These are phyloP conservation scores for Venturia asperata DNA, from an alignment of 2,329 filamentous ascomycete species.

Conservation along the genomic window DNA sequence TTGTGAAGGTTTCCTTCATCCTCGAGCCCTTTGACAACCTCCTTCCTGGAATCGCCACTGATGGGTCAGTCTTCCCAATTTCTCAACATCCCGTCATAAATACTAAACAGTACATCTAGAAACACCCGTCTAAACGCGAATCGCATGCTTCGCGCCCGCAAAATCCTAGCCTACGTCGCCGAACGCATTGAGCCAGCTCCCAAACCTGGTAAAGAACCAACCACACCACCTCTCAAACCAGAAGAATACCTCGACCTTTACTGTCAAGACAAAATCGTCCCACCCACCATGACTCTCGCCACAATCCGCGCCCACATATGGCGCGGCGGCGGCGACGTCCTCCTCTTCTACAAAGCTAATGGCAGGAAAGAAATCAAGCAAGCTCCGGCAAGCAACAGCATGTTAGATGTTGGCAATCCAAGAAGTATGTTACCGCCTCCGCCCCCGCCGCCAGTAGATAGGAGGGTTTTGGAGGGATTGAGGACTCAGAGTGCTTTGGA, in stretches of 20 bases:
- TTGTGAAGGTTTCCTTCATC: conserved; percentile 91
- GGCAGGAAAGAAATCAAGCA: conserved; percentile 60
- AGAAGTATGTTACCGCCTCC: conserved; percentile 2
- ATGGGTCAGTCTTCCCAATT: conserved; percentile 44
- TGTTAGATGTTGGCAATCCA: not conserved
- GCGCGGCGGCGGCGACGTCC: conserved; percentile 89
- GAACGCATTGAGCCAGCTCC: conserved; percentile 73
- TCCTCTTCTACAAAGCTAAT: conserved; percentile 86
- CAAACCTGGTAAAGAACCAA: conserved; percentile 9
- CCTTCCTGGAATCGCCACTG: conserved; percentile 67
- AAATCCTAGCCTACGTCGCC: conserved; percentile 85
- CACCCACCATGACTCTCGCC: conserved; percentile 83
- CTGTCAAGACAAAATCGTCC: conserved; percentile 82
- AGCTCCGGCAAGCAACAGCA: not conserved
- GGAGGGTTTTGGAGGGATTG: not conserved
- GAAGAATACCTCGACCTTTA: conserved; percentile 94
- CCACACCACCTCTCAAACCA: conserved; percentile 51
- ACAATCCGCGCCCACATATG: conserved; percentile 88
- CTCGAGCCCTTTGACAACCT: conserved; percentile 71
- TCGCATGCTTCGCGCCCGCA: conserved; percentile 89
- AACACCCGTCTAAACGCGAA: conserved; percentile 94
- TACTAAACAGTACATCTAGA: conserved; percentile 31
- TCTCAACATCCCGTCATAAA: not conserved
- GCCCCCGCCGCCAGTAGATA: not conserved
- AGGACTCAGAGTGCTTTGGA: not conserved